Evolutionary conservation across 352 stramenopile genomes (phyloP), one percentile per base, ranked within the genome.

Genomic region (Phytophthora sp.): DNA sequence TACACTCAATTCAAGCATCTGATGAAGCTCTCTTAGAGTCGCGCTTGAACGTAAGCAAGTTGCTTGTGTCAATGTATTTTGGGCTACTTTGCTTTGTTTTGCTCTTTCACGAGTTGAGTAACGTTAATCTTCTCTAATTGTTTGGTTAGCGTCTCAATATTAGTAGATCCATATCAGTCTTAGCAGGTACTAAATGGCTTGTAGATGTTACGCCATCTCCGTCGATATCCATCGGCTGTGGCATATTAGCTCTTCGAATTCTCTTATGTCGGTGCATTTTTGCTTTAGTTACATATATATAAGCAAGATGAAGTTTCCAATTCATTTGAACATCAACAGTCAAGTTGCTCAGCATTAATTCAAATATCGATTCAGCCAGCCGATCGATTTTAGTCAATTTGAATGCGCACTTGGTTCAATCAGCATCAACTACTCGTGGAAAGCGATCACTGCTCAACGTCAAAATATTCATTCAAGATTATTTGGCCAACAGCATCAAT

Each of bases 121-220:
- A 66, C 20, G 16, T 36, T 53, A 38, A 53, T 58, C 47, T 66
- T 57, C 27, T 58, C 24, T 18, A 57, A 38, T 16, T 58, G 33
- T 53, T 58, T 66, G 27, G 57, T 29, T 16, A 65, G 27, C 15
- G 29, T 65, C 29, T 58, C 35, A 46, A 66, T 66, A 36, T 58
- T 66, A 20, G 38, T 53, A 23, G 46, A 50, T 5, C 33, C 44
- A 30, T 63, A 41, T 63, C 56, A n/a, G n/a, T n/a, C n/a, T n/a
- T n/a, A n/a, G n/a, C n/a, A n/a, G n/a, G n/a, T n/a, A n/a, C n/a
- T n/a, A n/a, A n/a, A 12, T 33, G 26, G 52, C 31, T 63, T 15
- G 31, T n/a, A n/a, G n/a, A n/a, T n/a, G n/a, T n/a, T n/a, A n/a
- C n/a, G n/a, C 41, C 21, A 50, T 50, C 42, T 0, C 42, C 42